These are phyloP conservation scores for Colletotrichum gigasporum DNA, from an alignment of 2,329 filamentous ascomycete species.

Conservation along the genomic window DNA sequence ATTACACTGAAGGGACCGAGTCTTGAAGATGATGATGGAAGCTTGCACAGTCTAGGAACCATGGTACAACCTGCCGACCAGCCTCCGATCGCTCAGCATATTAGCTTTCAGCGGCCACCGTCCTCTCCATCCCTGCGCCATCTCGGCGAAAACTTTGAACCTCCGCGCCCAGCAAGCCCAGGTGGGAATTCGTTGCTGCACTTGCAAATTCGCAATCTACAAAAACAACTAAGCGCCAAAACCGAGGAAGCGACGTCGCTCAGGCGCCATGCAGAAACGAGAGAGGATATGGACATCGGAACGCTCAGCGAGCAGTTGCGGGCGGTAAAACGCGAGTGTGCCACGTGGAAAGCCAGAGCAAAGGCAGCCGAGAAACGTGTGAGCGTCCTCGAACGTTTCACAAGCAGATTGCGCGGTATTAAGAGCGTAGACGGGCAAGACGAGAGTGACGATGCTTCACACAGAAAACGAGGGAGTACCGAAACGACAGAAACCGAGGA, in stretches of 20 bases:
- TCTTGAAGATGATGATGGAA: slow-evolving; percentile 31
- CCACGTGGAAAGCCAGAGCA: slow-evolving; percentile 64
- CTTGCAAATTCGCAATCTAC: slow-evolving; percentile 58
- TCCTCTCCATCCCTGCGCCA: slow-evolving; percentile 38
- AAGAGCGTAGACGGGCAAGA: slow-evolving; percentile 31
- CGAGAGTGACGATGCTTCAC: background rate
- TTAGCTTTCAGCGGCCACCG: slow-evolving; percentile 45
- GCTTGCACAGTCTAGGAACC: slow-evolving; percentile 44
- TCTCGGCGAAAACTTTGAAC: background rate
- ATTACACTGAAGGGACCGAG: background rate
- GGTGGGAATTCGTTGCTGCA: slow-evolving; percentile 51
- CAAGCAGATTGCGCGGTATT: slow-evolving; percentile 43
- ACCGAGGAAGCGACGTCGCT: slow-evolving; percentile 57
- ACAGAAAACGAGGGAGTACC: background rate
- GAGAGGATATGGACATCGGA: slow-evolving; percentile 53
- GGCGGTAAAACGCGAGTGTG: slow-evolving; percentile 50
- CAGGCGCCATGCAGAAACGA: slow-evolving; percentile 55
- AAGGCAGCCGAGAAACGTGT: slow-evolving; percentile 64
- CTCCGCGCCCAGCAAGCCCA: slow-evolving; percentile 30
- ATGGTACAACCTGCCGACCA: slow-evolving; percentile 49
- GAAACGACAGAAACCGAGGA: slow-evolving; percentile 11
- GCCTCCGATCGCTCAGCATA: slow-evolving; percentile 49
- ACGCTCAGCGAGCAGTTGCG: slow-evolving; percentile 59
- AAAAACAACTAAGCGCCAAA: slow-evolving; percentile 54
- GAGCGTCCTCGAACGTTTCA: slow-evolving; percentile 56